Conservation (phyloP, 352 stramenopile genomes). For the Phytophthora crassamura region DNA sequence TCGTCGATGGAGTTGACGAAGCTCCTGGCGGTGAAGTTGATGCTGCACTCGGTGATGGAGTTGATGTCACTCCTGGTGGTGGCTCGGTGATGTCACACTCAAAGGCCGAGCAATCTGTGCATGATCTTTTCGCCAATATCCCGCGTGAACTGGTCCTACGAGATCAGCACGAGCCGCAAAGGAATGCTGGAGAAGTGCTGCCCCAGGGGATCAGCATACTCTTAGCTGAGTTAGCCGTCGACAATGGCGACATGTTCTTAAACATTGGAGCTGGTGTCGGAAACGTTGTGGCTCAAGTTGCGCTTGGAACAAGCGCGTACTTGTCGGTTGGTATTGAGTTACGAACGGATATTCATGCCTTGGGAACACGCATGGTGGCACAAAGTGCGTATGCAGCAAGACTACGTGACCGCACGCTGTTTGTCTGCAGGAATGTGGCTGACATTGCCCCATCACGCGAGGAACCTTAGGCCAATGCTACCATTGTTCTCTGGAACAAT, state of each 20-base stretch:
- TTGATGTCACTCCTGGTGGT: no score
- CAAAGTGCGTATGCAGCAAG: background rate
- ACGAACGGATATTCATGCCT: background rate
- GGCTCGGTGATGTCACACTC: background rate
- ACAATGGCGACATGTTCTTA: background rate
- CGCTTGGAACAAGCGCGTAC: background rate
- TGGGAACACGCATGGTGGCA: background rate
- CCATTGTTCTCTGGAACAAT: slow-evolving; percentile 16
- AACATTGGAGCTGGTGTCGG: slow-evolving; percentile 5
- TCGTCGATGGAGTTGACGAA: no score
- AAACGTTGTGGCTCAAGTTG: slow-evolving; percentile 11
- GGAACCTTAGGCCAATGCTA: background rate
- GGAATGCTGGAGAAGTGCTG: slow-evolving; percentile 11
- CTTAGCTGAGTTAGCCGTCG: background rate
- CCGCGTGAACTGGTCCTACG: background rate
- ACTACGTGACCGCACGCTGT: background rate
- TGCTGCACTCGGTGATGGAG: no score
- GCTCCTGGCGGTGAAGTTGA: no score
- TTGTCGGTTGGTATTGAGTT: slow-evolving; percentile 11
- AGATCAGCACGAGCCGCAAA: background rate
- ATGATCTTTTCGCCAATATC: slow-evolving; percentile 2
- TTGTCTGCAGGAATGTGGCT: slow-evolving; percentile 1
- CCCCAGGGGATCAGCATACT: background rate
- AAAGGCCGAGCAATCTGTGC: slow-evolving; percentile 2
- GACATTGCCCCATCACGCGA: background rate